These are phyloP conservation scores for Epichloe scottii DNA, from an alignment of 2,329 filamentous ascomycete genomes.

Conservation along the genomic window DNA sequence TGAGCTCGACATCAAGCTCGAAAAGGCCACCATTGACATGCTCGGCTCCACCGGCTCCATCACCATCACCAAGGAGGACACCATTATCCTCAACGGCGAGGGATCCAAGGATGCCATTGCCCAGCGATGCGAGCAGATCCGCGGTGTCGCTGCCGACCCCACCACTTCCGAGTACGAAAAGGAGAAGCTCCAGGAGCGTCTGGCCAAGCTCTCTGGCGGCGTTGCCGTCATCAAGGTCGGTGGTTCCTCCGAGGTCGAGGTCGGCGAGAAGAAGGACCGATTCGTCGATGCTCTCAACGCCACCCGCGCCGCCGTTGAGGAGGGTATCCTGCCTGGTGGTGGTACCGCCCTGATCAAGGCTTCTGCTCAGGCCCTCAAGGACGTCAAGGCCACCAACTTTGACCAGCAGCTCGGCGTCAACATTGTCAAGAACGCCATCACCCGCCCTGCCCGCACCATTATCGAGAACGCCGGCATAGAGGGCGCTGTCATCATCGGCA, in stretches of 20 bases:
- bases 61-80: slow-evolving; percentile 99
- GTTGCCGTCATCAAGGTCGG: slow-evolving; percentile 99
- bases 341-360: slow-evolving; percentile 98
- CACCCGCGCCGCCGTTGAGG: slow-evolving; percentile 94
- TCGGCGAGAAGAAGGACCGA: slow-evolving; percentile 99
- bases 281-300: slow-evolving; percentile 98
- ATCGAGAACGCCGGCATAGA: slow-evolving; percentile 96
- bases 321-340: slow-evolving; percentile 97
- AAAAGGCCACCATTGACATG: slow-evolving; percentile 93
- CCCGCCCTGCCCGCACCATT: slow-evolving; percentile 83
- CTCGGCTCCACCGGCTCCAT: slow-evolving; percentile 95
- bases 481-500: slow-evolving; percentile 92
- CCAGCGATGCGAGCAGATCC: slow-evolving; percentile 98
- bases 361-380: slow-evolving; percentile 70
- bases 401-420: slow-evolving; percentile 97
- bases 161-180: slow-evolving; percentile 98
- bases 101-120: slow-evolving; percentile 87
- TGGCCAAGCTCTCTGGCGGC: slow-evolving; percentile 97
- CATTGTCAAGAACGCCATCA: slow-evolving; percentile 98
- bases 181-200: slow-evolving; percentile 99
- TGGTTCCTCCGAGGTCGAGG: slow-evolving; percentile 94
- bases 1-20: slow-evolving; percentile 97
- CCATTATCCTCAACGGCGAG: slow-evolving; percentile 94
- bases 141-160: slow-evolving; percentile 87
- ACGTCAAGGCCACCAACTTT: slow-evolving; percentile 86